Evolutionary conservation across 495 filamentous ascomycete genomes (phyloP).

Genomic region (Penicillium flavigenum): DNA sequence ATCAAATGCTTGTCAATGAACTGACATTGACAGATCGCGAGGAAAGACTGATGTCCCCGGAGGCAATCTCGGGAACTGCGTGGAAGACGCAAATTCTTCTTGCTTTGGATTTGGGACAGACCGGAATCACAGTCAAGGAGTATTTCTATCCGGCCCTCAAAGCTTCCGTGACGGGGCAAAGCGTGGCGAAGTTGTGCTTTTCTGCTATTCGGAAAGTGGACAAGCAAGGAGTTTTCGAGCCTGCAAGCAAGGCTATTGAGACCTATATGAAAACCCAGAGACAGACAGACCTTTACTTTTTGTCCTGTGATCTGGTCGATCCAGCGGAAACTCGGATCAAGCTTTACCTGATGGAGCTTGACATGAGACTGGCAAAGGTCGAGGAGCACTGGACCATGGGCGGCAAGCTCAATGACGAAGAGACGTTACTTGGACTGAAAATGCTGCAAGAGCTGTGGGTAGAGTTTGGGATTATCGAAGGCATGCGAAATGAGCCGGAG

Average conservation of each 20-base stretch:
- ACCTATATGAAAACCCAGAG: not conserved
- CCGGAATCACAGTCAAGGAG: not conserved
- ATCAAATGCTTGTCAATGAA: not conserved
- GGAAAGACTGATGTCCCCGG: not conserved
- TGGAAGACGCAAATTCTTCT: conserved; percentile 2
- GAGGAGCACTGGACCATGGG: conserved; percentile 5
- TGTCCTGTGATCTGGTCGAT: conserved; percentile 10
- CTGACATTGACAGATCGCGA: not conserved
- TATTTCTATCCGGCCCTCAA: conserved; percentile 5
- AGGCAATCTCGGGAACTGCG: not conserved
- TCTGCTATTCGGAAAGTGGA: conserved; percentile 6
- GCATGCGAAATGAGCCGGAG: conserved; percentile 2
- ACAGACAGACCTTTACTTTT: conserved; percentile 11
- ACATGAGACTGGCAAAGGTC: not conserved
- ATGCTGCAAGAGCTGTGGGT: conserved; percentile 15
- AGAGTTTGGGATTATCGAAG: conserved; percentile 6
- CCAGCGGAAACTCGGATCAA: conserved; percentile 12
- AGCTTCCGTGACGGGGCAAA: not conserved
- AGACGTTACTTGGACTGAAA: not conserved
- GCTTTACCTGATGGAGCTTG: conserved; percentile 8
- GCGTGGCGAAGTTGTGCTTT: not conserved
- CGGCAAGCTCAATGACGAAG: not conserved
- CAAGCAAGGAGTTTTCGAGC: not conserved
- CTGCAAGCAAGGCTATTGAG: not conserved
- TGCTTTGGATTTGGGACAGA: not conserved